Base-by-base conservation (phyloP, 352 stramenopile species). In the Globisporangium recalcitrans region DNA sequence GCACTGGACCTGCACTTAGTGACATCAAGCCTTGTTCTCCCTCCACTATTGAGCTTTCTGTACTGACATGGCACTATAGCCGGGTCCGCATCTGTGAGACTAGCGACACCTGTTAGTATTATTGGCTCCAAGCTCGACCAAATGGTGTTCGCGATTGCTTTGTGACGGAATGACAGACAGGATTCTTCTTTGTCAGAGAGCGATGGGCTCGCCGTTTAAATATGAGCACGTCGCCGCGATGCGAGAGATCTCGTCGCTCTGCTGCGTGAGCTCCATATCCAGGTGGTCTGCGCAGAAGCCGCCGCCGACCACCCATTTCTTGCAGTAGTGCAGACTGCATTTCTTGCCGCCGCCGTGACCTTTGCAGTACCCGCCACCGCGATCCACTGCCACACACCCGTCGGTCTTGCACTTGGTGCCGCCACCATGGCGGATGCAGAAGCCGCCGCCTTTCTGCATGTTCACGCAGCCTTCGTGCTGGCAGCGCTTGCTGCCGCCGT, bases 311-410 rank as follows among this genome's bases (percentile, higher is more conserved):
- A 95, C 85, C 85, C 85, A 95, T 51, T 81, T 83, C 44, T 87
- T 90, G 77, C 85, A 95, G 44, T 75, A 84, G 38, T 75, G 58
- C 16, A 74, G 75, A 19, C 63, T 72, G 44, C 85, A 95, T 69
- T 93, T 92, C 60, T 91, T 91, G 34, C 86, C 86, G 24, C 85
- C 86, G 2, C 86, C 86, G 61, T 95, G 86, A 16, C 78, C 84
- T 51, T 95, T 95, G 67, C 86, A 95, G 36, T 82, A 82, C n/a
- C 86, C 86, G 8, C 86, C 86, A 27, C 86, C 86, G 6, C 86
- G 84, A 57, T 95, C 82, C 4, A 91, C 79, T 0, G 80, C 80
- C 11, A 42, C 63, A 57, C 86, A 95, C 8, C 78, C 78, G 21
- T 88, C 74, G 31, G 79, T 67, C 34, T 77, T 76, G 65, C 87